Conservation (phyloP, 306 rosid species). For the Pueraria montana region DNA sequence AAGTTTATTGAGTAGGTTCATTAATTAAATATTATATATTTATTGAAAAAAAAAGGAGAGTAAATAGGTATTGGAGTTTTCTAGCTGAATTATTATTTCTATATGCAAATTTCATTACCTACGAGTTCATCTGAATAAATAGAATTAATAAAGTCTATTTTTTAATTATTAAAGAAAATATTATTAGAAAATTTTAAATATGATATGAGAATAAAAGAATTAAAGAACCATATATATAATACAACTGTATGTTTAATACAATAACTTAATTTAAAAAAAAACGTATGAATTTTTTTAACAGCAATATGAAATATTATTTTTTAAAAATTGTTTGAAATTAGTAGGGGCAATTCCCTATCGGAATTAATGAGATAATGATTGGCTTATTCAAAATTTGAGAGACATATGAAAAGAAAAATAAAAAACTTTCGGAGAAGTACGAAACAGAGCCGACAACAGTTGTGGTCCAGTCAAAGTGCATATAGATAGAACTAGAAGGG, state of each 20-base stretch:
- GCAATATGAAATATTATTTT: too few species aligned
- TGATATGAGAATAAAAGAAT: background rate
- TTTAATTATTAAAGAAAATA: background rate
- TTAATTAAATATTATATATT: background rate
- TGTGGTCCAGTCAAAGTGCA: slow-evolving; percentile 10
- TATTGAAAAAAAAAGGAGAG: background rate
- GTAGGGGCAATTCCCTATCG: background rate
- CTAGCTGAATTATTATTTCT: background rate
- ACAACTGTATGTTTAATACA: too few species aligned
- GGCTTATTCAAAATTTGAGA: background rate
- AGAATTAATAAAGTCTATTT: background rate
- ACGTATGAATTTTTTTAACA: background rate
- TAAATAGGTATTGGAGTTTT: background rate
- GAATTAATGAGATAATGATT: background rate
- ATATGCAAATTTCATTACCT: background rate
- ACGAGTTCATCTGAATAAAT: background rate
- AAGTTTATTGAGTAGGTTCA: background rate
- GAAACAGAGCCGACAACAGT: background rate
- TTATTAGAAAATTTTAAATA: background rate
- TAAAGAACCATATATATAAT: too few species aligned
- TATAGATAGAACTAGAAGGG: background rate
- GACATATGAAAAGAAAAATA: background rate
- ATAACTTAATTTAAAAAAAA: background rate
- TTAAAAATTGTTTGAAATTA: background rate
- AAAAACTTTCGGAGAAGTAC: background rate